Percentiles rank a stretch among this genome's conserved stretches.
These are phyloP conservation scores for Gynostemma pentaphyllum DNA, from an alignment of 306 rosid species.

Conservation along the genomic window DNA sequence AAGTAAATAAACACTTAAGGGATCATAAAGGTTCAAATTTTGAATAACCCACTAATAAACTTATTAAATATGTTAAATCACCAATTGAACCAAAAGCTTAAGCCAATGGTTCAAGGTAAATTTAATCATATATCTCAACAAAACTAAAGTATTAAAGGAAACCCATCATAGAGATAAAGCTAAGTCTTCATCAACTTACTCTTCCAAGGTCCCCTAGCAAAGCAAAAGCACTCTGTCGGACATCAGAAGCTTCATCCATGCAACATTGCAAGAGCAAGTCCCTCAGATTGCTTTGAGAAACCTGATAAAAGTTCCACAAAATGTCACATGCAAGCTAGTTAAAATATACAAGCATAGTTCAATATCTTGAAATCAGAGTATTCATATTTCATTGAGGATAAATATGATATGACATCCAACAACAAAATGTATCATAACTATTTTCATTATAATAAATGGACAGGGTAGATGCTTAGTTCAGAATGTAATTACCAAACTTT, in stretches of 20 bases:
- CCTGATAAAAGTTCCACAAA: conserved; percentile 30
- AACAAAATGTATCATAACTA: background rate
- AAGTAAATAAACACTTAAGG: background rate
- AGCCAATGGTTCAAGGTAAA: too few relatives aligned
- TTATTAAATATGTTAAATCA: too few relatives aligned
- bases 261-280: conserved; percentile 84
- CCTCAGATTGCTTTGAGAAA: conserved; percentile 70
- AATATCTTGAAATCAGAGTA: background rate
- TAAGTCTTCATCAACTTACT: conserved; percentile 43
- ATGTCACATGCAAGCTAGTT: conserved; percentile 12
- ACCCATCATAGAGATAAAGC: background rate
- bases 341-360: background rate
- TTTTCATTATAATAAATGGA: background rate
- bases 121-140: too few relatives aligned
- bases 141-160: background rate
- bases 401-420: background rate
- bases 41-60: background rate
- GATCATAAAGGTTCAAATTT: background rate
- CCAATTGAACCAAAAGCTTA: too few relatives aligned
- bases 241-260: conserved; percentile 82
- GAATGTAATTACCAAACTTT: conserved; percentile 69
- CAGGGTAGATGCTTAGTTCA: background rate
- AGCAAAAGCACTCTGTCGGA: conserved; percentile 95
- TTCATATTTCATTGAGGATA: conserved; percentile 10
- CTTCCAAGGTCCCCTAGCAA: conserved; percentile 96